phyloP scores from a whole-genome alignment of 2,329 filamentous ascomycete species.

The Monascus ruber region DNA sequence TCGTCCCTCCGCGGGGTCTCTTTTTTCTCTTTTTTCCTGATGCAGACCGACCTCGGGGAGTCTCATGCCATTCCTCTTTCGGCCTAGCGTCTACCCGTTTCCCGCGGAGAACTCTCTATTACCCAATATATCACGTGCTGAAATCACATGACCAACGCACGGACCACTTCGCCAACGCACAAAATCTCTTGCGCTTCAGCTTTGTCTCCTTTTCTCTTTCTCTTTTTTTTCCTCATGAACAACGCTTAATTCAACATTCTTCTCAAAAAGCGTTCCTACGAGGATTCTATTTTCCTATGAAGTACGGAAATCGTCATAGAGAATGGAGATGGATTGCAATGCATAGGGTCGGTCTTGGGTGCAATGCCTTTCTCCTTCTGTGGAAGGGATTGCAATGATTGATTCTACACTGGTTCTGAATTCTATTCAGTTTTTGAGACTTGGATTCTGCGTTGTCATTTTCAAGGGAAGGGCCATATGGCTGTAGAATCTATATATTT shows the following conservation, averaged over 20 bases:
- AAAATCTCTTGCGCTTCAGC: constrained; percentile 9
- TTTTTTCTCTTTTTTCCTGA: neutral
- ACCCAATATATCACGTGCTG: neutral
- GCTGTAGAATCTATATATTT: too few species aligned
- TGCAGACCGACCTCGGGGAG: neutral
- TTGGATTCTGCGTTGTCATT: neutral
- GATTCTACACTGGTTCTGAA: constrained; percentile 35
- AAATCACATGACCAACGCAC: constrained; percentile 10
- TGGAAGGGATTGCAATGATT: constrained; percentile 51
- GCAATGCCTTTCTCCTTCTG: constrained; percentile 39
- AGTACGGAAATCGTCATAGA: constrained; percentile 47
- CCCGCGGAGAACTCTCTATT: too few species aligned
- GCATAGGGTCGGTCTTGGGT: constrained; percentile 45
- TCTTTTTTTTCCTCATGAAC: constrained; percentile 39
- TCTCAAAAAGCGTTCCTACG: constrained; percentile 46
- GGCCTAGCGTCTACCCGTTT: neutral
- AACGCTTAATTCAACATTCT: constrained; percentile 48
- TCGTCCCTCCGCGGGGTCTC: constrained; percentile 16
- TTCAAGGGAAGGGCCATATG: too few species aligned
- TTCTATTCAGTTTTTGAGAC: neutral
- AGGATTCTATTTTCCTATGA: constrained; percentile 41
- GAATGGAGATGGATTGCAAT: constrained; percentile 40
- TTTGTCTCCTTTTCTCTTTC: constrained; percentile 12
- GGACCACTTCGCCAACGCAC: constrained; percentile 5
- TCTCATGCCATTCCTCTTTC: neutral